Base-by-base conservation (phyloP, 2,329 filamentous ascomycete genomes). In the Aspergillus sp. region DNA sequence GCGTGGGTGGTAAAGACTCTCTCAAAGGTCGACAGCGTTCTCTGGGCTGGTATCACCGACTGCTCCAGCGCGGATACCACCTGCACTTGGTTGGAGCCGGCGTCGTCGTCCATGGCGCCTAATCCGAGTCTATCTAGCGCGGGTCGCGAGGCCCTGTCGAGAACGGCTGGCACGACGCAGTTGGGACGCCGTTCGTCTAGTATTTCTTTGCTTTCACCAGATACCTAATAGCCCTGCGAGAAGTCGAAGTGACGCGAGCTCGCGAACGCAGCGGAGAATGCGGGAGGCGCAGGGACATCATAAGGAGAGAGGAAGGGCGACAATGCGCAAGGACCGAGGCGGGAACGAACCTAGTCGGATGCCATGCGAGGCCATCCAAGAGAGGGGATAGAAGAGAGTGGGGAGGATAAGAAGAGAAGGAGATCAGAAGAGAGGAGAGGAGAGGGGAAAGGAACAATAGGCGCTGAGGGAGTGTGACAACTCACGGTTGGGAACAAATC, bases 1-100 rank as follows among this genome's bases (percentile, higher is more conserved):
- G 82, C 80, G 70, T 86, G 82, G 20, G 82, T 79, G 52, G 82
- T 84, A 63, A 86, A 71, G 63, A 86, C 73, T 65, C 79, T 73
- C 71, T 87, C 84, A 68, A 87, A 84, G 20, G 71, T 74, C 16
- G 79, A 81, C 22, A 80, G 72, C 53, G 63, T 63, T 31, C 70
- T 71, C 52, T 73, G 66, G n/a, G 57, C 62, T 42, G 67, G 64
- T 46, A 65, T 36, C 52, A 63, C 53, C 18, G 66, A 64, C 20
- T 67, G 60, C 52, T 69, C 63, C 46, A 66, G 58, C n/a, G 68
- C 66, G 49, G 62, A 67, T 55, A 71, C 68, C 6, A 73, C 60
- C 63, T 65, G 60, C 52, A 61, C 59, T 56, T 66, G 66, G 50
- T 26, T 22, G 55, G 59, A 24, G 54, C 59, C 54, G 59, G 47